Conservation (phyloP, 1,139 yeast species). For the Pneumocystis jirovecii region DNA sequence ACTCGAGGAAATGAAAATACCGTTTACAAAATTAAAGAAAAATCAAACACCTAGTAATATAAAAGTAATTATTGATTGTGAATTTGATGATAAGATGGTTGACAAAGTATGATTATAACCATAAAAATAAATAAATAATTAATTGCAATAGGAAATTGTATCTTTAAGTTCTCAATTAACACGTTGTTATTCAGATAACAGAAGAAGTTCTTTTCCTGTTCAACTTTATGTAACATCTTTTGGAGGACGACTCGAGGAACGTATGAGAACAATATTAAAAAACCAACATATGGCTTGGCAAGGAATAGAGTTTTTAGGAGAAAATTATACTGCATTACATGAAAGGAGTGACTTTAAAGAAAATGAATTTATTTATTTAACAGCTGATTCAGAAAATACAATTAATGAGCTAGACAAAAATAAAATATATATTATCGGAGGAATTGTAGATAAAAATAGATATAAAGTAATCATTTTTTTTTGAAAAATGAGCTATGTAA, state of each 20-base stretch:
- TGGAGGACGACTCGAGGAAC: constrained; percentile 44
- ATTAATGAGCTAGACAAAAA: constrained; percentile 47
- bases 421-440: constrained; percentile 76
- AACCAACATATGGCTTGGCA: constrained; percentile 53
- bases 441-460: constrained; percentile 90
- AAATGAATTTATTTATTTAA: constrained; percentile 48
- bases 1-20: neutral
- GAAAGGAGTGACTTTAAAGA: constrained; percentile 20
- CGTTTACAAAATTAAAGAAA: neutral
- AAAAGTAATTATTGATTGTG: constrained; percentile 67
- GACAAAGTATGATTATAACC: constrained; percentile 28
- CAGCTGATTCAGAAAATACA: constrained; percentile 73
- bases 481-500: neutral
- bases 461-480: constrained; percentile 37
- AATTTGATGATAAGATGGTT: constrained; percentile 77
- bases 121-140: neutral
- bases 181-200: constrained; percentile 65
- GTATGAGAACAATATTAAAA: constrained; percentile 51
- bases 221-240: constrained; percentile 51
- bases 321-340: constrained; percentile 26
- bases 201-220: constrained; percentile 46
- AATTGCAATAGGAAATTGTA: constrained; percentile 36
- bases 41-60: constrained; percentile 14
- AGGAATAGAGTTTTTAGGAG: constrained; percentile 39
- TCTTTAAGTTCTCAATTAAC: constrained; percentile 71